phyloP scores from a whole-genome alignment of 495 filamentous ascomycete species.

The Schizothecium vesticola region DNA sequence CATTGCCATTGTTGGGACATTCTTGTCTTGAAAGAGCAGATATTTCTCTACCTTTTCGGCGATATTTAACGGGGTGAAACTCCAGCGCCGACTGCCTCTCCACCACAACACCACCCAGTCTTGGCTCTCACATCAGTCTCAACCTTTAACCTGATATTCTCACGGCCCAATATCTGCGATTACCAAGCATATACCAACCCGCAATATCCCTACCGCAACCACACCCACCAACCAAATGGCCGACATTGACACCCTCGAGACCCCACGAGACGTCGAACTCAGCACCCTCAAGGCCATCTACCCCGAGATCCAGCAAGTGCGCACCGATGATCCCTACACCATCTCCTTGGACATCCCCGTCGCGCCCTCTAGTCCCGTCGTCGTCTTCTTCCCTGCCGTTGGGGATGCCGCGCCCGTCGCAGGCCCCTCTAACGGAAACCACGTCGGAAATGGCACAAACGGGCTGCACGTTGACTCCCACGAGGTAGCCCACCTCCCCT shows the following conservation, averaged over 20 bases:
- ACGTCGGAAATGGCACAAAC: slow-evolving; percentile 4
- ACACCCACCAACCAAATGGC: not conserved
- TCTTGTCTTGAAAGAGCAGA: not conserved
- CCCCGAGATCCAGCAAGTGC: slow-evolving; percentile 66
- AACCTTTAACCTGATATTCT: not conserved
- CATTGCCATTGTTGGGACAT: not conserved
- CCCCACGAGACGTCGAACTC: slow-evolving; percentile 74
- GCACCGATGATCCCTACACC: slow-evolving; percentile 53
- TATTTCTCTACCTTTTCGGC: not conserved
- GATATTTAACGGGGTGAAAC: not conserved
- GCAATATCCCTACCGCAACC: not conserved
- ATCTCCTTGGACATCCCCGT: slow-evolving; percentile 70
- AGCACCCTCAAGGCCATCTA: slow-evolving; percentile 82
- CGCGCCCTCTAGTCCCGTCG: slow-evolving; percentile 60
- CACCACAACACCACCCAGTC: not conserved
- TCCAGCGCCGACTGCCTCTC: not conserved
- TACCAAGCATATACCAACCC: not conserved
- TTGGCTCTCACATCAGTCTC: not conserved
- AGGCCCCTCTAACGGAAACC: slow-evolving; percentile 4
- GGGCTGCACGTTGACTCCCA: slow-evolving; percentile 47
- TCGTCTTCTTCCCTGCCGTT: slow-evolving; percentile 58
- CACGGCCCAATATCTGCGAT: not conserved
- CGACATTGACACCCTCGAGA: slow-evolving; percentile 38
- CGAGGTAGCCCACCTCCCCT: slow-evolving; percentile 67
- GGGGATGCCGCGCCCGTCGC: slow-evolving; percentile 32